Percentiles rank a stretch among this genome's conserved stretches.
These are phyloP conservation scores for Beauveria caledonica DNA, from an alignment of 2,329 filamentous ascomycete species.

Conservation along the genomic window DNA sequence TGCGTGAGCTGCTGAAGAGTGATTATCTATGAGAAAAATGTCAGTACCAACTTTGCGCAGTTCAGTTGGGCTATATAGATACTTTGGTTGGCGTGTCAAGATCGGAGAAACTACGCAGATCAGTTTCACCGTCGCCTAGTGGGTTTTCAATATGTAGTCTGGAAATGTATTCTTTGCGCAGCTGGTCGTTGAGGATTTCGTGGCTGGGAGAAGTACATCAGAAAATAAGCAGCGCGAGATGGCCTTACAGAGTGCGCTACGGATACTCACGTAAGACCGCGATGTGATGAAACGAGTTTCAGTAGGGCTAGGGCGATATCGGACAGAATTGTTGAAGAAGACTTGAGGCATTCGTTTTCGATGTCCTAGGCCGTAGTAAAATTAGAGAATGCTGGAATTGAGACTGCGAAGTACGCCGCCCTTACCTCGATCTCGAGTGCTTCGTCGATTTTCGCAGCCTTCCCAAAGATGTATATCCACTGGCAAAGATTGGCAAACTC, in stretches of 20 bases:
- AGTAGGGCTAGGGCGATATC: conserved; percentile 80
- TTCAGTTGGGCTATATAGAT: conserved; percentile 12
- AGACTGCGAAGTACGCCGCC: neutral
- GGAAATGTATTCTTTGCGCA: conserved; percentile 77
- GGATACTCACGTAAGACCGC: conserved; percentile 71
- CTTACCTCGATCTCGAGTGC: conserved; percentile 81
- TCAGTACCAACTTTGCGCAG: neutral
- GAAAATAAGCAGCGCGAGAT: neutral
- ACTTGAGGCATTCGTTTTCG: conserved; percentile 80
- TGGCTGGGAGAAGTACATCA: conserved; percentile 40
- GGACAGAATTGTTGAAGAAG: conserved; percentile 63
- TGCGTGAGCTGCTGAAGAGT: conserved; percentile 83
- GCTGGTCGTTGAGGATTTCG: conserved; percentile 89
- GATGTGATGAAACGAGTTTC: conserved; percentile 90
- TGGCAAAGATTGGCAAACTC: conserved; percentile 91
- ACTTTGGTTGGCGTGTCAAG: conserved; percentile 80
- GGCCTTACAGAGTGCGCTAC: too few relatives aligned
- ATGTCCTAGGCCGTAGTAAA: conserved; percentile 53
- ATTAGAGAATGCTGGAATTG: neutral
- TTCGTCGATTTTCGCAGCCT: conserved; percentile 81
- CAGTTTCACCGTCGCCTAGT: conserved; percentile 69
- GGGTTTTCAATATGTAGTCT: conserved; percentile 76
- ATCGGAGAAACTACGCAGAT: conserved; percentile 60
- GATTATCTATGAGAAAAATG: conserved; percentile 41
- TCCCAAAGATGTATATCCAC: conserved; percentile 87